phyloP scores from a whole-genome alignment of 2,329 filamentous ascomycete genomes.

The Sordariomycetes sp. region DNA sequence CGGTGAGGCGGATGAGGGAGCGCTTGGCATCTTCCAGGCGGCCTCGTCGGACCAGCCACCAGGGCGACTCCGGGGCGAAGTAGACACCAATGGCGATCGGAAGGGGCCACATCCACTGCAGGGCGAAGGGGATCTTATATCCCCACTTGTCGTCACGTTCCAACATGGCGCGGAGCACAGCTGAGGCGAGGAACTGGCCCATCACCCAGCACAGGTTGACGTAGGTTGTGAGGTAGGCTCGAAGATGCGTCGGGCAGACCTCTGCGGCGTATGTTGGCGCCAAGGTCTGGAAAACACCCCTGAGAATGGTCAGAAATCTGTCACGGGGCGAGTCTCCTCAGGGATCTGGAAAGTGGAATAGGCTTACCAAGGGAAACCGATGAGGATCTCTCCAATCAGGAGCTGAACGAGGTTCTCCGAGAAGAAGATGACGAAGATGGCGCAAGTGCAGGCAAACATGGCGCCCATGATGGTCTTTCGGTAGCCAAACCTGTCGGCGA shows the following conservation, averaged over 20 bases:
- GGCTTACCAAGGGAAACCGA: constrained; percentile 11
- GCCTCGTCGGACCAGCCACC: constrained; percentile 39
- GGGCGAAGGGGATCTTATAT: constrained; percentile 38
- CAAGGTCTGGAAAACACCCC: constrained; percentile 42
- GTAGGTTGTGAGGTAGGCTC: constrained; percentile 43
- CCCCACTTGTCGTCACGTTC: constrained; percentile 31
- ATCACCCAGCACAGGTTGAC: constrained; percentile 50
- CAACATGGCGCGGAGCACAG: constrained; percentile 33
- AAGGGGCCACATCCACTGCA: constrained; percentile 44
- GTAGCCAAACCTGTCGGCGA: constrained; percentile 40
- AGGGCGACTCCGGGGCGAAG: constrained; percentile 42
- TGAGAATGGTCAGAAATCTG: constrained; percentile 26
- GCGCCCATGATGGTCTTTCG: constrained; percentile 38
- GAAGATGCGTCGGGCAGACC: constrained; percentile 35
- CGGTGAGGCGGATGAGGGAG: constrained; percentile 30
- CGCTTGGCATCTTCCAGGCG: constrained; percentile 27
- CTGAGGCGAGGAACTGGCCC: constrained; percentile 41
- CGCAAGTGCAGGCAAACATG: constrained; percentile 34
- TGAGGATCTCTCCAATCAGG: constrained; percentile 38
- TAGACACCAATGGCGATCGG: constrained; percentile 32
- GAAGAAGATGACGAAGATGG: constrained; percentile 46
- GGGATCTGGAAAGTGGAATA: background rate
- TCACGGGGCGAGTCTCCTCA: background rate
- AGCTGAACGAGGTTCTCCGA: constrained; percentile 35
- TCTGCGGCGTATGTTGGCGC: constrained; percentile 46